Evolutionary conservation across 2,329 filamentous ascomycete species (phyloP), one percentile per base, ranked within the genome.

Genomic region (Microdochium bolleyi): DNA sequence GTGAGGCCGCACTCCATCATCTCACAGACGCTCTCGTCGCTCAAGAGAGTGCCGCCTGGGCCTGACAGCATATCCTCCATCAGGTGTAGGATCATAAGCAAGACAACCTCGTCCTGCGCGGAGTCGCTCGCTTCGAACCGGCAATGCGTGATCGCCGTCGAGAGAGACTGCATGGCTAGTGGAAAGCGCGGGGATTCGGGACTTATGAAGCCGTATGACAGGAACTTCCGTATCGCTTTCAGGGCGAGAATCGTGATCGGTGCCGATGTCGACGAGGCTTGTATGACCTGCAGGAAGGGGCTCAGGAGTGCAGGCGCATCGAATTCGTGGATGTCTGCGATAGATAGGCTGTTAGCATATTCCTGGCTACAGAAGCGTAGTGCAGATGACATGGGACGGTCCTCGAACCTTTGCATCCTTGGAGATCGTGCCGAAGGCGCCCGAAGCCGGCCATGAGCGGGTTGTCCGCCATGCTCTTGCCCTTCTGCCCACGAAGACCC

Each of bases 21-120:
- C 67, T 96, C 91, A 67, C 95, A 99, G 11, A 99, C 91, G 65
- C 92, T 97, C 72, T 97, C 92, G 63, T 99, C 94, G 54, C 92
- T 95, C n/a, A 99, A 75, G 11, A 97, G 83, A 59, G 95, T 87
- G 37, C 94, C 94, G 27, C 92, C 91, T 0, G 92, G 89, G 0
- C 94, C 89, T 16, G 92, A 95, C 62, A 99, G 86, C 88, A 99
- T 96, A 63, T 91, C 89, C 70, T 99, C 94, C 94, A 99, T 99
- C 49, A 99, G 79, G 66, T 96, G 94, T 55, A 99, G 71, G 62
- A 99, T 97, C 72, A 95, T 87, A 53, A 97, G 75, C 52, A 97
- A 79, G 14, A 99, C 95, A 51, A 97, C 91, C 70, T 99, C 94
- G 64, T 96, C 94, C 56, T 95, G 91, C 1, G 92, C 85, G 19